phyloP scores from a whole-genome alignment of 2,329 filamentous ascomycete species.

The Paecilomyces sp. region DNA sequence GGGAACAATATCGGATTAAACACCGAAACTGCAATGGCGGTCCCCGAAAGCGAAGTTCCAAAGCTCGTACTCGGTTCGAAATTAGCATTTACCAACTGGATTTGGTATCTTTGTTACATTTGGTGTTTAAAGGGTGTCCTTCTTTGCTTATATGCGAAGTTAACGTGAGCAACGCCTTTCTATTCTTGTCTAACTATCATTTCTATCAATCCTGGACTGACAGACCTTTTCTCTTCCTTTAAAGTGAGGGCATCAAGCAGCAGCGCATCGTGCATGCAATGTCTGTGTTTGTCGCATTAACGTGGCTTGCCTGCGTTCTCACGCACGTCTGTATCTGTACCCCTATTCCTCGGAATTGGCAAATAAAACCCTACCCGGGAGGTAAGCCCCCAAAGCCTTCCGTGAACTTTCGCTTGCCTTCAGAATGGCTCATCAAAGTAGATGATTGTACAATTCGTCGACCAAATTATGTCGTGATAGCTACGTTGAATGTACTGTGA shows the following conservation, averaged over 20 bases:
- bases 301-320: constrained; percentile 20
- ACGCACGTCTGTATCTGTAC: constrained; percentile 22
- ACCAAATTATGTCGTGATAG: constrained; percentile 14
- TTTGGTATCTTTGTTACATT: constrained; percentile 26
- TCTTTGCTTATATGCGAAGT: constrained; percentile 22
- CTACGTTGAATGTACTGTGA: constrained; percentile 11
- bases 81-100: constrained; percentile 25
- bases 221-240: not conserved
- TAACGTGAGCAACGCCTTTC: constrained; percentile 13
- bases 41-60: constrained; percentile 16
- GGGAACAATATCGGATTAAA: constrained; percentile 24
- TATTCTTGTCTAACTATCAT: not conserved
- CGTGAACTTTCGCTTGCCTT: not conserved
- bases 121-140: constrained; percentile 27
- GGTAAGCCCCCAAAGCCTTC: constrained; percentile 5
- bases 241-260: constrained; percentile 17
- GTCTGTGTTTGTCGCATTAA: constrained; percentile 14
- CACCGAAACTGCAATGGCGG: constrained; percentile 14
- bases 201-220: not conserved
- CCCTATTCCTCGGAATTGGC: constrained; percentile 21
- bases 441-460: constrained; percentile 15
- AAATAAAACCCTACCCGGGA: constrained; percentile 23
- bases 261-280: constrained; percentile 16
- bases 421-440: constrained; percentile 1
- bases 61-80: constrained; percentile 20